A percentile compares a stretch with the other conserved stretches of the same genome.
Conservation (phyloP, 2,329 filamentous ascomycete genomes). For the Ilyonectria robusta region DNA sequence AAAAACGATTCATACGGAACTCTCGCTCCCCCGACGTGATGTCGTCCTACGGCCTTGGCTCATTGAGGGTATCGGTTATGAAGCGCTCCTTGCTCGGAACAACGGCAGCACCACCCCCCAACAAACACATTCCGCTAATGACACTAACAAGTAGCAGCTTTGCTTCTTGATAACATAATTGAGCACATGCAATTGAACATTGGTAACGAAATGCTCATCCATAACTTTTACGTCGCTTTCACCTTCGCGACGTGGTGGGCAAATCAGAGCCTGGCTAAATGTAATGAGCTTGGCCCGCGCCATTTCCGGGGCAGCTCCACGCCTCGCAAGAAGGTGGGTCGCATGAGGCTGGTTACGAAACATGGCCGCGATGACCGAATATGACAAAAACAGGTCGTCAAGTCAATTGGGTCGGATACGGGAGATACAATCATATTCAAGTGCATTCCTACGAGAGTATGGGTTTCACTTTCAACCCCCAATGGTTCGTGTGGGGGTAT, state of each 20-base stretch:
- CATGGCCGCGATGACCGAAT: neutral
- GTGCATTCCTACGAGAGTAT: too few species aligned
- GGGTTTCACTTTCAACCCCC: too few species aligned
- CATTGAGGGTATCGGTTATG: neutral
- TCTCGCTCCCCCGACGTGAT: neutral
- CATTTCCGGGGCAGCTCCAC: conserved; percentile 9
- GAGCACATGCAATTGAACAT: neutral
- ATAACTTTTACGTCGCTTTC: neutral
- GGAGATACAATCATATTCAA: neutral
- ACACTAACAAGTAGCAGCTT: neutral
- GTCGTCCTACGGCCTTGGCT: neutral
- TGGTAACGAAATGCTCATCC: neutral
- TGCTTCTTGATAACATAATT: neutral
- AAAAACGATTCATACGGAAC: conserved; percentile 12
- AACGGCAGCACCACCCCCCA: neutral
- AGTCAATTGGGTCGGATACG: neutral
- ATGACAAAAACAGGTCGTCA: neutral
- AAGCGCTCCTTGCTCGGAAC: neutral
- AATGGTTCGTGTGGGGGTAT: too few species aligned
- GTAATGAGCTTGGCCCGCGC: conserved; percentile 17
- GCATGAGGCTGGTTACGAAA: neutral
- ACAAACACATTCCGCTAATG: neutral
- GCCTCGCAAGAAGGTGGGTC: neutral
- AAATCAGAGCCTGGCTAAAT: conserved; percentile 35
- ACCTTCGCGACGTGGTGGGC: neutral